A percentile compares a stretch with the other conserved stretches of the same genome.
Conservation (phyloP, 495 filamentous ascomycete genomes). For the Tuber melanosporum region DNA sequence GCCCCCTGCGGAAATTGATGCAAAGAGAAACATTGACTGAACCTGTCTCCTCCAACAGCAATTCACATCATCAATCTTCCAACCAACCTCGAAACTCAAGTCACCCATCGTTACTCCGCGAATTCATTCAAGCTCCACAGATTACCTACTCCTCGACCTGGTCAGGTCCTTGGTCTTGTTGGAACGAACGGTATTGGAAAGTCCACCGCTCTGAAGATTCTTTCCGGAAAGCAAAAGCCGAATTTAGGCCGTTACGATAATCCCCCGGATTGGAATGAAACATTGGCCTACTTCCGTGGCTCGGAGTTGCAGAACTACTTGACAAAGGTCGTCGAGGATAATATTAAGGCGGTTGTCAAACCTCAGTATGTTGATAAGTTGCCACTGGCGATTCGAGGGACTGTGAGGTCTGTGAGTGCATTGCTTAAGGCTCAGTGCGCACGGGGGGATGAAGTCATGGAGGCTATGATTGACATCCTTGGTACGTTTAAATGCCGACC, state of each 20-base stretch:
- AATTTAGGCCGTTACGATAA: constrained; percentile 93
- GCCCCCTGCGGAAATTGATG: not conserved
- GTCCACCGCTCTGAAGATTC: constrained; percentile 95
- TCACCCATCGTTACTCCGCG: constrained; percentile 96
- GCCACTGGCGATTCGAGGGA: constrained; percentile 76
- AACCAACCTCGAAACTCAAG: constrained; percentile 93
- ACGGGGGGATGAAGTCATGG: constrained; percentile 56
- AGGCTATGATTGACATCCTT: constrained; percentile 67
- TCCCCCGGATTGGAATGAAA: constrained; percentile 98
- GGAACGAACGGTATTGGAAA: constrained; percentile 99
- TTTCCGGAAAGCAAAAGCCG: constrained; percentile 96
- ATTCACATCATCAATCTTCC: constrained; percentile 99
- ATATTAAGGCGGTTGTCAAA: constrained; percentile 95
- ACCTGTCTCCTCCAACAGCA: constrained; percentile 47
- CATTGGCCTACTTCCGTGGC: constrained; percentile 93
- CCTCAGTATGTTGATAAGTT: constrained; percentile 99
- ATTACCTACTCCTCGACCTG: constrained; percentile 88
- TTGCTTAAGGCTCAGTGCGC: constrained; percentile 68
- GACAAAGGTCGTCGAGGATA: constrained; percentile 92
- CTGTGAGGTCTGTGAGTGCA: constrained; percentile 65
- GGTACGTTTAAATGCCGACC: constrained; percentile 46
- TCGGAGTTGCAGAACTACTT: constrained; percentile 99
- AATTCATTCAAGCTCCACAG: constrained; percentile 99
- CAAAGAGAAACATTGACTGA: not conserved
- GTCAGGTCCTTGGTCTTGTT: constrained; percentile 93